Evolutionary conservation across 208 protist genomes (phyloP), one percentile per base, ranked within the genome.

Genomic region (Trypanosoma cruzi): DNA sequence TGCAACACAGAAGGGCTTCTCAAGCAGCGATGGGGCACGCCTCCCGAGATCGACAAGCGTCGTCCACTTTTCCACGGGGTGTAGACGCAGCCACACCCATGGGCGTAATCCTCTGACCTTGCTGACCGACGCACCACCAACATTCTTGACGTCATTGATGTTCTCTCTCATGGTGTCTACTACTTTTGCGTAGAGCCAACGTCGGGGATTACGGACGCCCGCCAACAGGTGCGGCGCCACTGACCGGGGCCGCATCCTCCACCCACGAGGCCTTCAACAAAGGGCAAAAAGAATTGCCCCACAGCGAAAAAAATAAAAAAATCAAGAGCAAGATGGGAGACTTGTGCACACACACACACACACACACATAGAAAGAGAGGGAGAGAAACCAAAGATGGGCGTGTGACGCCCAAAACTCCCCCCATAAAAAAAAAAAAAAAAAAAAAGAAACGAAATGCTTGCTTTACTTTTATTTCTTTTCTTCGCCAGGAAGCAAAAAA

Each of bases 51-150:
- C 88, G 2, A 90, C 77, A 46, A 93, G 74, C 22, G 64, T 73
- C 0, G 88, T 93, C 88, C 84, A 90, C 49, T 89, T 89, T 72
- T 82, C 75, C 3, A 93, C 85, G 0, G 88, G 88, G 55, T 93
- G 64, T 60, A 90, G 75, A 18, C 74, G 73, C 60, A 88, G 70
- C 88, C 88, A 93, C 37, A 50, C 55, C 10, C 18, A 42, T 6
- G 32, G 14, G 2, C 56, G 55, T 18, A 70, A 14, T 2, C 7
- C 14, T 40, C 31, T n/a, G n/a, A 20, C 16, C 4, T 10, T 22
- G 42, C 16, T 36, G 48, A n/a, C 2, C 31, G 42, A 48, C 40
- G 11, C 55, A 5, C 16, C 55, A 60, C 16, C 32, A n/a, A 22
- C 29, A 42, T 60, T 31, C 34, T 22, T 62, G 14, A 10, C 8